These are phyloP conservation scores for Myriosclerotinia curreyana DNA, from an alignment of 2,329 filamentous ascomycete genomes.

Conservation along the genomic window DNA sequence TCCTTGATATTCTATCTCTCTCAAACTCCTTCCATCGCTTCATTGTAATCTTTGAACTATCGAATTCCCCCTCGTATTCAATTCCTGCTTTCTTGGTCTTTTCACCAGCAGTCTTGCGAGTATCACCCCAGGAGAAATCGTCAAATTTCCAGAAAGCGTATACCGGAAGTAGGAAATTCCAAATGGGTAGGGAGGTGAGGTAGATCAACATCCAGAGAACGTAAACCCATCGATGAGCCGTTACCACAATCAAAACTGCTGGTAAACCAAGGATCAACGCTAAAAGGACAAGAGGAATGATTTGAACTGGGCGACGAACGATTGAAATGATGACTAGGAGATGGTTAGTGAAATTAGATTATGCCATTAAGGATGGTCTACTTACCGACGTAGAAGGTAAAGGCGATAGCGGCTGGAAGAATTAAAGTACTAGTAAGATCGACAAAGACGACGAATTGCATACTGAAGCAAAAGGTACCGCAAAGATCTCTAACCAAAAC, in stretches of 20 bases:
- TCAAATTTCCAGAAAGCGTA: constrained; percentile 99
- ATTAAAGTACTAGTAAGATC: constrained; percentile 94
- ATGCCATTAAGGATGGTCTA: constrained; percentile 31
- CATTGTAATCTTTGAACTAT: constrained; percentile 99
- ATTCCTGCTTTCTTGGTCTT: constrained; percentile 82
- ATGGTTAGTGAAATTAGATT: constrained; percentile 24
- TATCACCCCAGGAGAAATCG: constrained; percentile 99
- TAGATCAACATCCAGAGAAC: constrained; percentile 98
- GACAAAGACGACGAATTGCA: constrained; percentile 98
- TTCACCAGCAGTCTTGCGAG: constrained; percentile 89
- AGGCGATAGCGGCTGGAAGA: constrained; percentile 90
- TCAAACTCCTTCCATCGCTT: constrained; percentile 98
- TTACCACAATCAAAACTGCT: constrained; percentile 85
- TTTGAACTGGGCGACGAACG: constrained; percentile 68
- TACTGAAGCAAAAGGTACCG: constrained; percentile 99
- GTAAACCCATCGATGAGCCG: constrained; percentile 89
- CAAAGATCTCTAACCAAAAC: constrained; percentile 93
- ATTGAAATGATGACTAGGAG: constrained; percentile 77
- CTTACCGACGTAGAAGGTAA: constrained; percentile 94
- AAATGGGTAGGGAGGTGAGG: constrained; percentile 85
- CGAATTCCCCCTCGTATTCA: constrained; percentile 92
- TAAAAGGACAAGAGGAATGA: constrained; percentile 87
- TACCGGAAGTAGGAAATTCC: constrained; percentile 92
- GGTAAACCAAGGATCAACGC: constrained; percentile 91
- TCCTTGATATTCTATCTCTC: constrained; percentile 51